These are phyloP conservation scores for Metschnikowia lunata DNA, from an alignment of 805 yeast species.

Conservation along the genomic window DNA sequence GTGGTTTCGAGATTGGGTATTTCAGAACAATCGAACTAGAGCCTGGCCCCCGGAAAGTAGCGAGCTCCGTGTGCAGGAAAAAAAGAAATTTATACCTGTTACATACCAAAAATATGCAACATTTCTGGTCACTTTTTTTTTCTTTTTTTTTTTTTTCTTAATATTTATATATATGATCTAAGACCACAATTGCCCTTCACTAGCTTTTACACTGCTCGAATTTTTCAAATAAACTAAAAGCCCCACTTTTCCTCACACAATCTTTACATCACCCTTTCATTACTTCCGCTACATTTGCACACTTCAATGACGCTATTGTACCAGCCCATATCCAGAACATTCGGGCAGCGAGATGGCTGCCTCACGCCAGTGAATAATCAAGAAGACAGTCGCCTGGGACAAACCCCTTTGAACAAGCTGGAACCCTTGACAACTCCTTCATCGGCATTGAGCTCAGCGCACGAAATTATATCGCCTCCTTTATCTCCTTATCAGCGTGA, in stretches of 20 bases:
- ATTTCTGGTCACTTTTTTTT: slow-evolving; percentile 7
- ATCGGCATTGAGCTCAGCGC: slow-evolving; percentile 9
- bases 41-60: neutral
- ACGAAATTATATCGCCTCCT: slow-evolving; percentile 27
- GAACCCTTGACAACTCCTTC: neutral
- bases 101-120: slow-evolving; percentile 13
- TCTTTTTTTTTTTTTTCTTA: slow-evolving; percentile 7
- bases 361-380: slow-evolving; percentile 25
- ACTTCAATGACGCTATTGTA: slow-evolving; percentile 26
- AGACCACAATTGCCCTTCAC: no score
- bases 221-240: no score
- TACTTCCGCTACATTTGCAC: no score
- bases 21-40: no score
- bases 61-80: slow-evolving; percentile 10
- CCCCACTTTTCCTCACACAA: no score
- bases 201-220: no score
- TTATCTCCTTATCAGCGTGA: slow-evolving; percentile 21
- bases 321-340: slow-evolving; percentile 31
- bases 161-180: slow-evolving; percentile 7
- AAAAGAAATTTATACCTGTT: slow-evolving; percentile 13
- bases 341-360: slow-evolving; percentile 30
- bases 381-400: slow-evolving; percentile 3
- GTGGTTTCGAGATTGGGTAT: no score
- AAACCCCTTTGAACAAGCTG: neutral
- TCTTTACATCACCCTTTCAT: no score